Conservation (phyloP, 805 yeast species). For the Tetrapisispora namnaoensis region DNA sequence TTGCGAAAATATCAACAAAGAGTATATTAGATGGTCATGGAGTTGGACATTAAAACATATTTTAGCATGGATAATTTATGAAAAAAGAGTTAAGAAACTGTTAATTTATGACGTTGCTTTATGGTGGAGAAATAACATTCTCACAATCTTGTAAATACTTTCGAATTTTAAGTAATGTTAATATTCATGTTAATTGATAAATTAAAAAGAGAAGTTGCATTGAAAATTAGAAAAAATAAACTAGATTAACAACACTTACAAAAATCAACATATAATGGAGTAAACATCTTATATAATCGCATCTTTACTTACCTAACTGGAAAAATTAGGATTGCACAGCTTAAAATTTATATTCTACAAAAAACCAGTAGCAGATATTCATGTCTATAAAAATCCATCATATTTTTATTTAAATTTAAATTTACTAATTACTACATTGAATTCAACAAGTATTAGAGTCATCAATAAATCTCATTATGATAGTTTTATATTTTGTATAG, state of each 20-base stretch:
- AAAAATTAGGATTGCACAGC: too few relatives aligned
- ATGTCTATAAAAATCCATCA: too few relatives aligned
- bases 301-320: too few relatives aligned
- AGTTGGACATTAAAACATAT: conserved; percentile 19
- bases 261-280: too few relatives aligned
- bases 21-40: conserved; percentile 17
- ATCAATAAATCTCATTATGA: background rate
- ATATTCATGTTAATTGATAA: too few relatives aligned
- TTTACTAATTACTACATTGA: too few relatives aligned
- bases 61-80: conserved; percentile 20
- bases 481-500: background rate
- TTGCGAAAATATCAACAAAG: conserved; percentile 29
- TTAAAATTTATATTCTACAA: too few relatives aligned
- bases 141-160: conserved; percentile 4
- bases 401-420: too few relatives aligned
- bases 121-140: conserved; percentile 13
- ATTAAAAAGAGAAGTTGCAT: background rate
- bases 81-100: conserved; percentile 21
- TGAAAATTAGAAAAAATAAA: background rate
- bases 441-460: too few relatives aligned
- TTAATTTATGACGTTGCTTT: conserved; percentile 21
- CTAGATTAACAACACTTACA: background rate
- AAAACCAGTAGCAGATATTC: too few relatives aligned
- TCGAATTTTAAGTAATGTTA: background rate
- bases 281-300: too few relatives aligned